A percentile compares a stretch with the other conserved stretches of the same genome.
phyloP scores from a whole-genome alignment of 441 rosid genomes.

The Flueggea neowawraea region DNA sequence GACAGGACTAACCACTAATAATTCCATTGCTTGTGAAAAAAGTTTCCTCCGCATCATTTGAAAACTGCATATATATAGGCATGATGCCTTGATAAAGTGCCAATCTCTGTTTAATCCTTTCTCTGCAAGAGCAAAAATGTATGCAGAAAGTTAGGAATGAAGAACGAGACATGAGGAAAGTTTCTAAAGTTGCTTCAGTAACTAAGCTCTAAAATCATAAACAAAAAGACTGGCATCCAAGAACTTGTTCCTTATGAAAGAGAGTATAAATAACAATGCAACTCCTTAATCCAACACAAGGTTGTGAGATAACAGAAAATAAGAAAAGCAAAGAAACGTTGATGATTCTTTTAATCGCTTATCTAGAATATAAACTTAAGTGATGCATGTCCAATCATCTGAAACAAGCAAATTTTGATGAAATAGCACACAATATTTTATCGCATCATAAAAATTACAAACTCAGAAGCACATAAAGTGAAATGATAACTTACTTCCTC shows the following conservation, averaged over 20 bases:
- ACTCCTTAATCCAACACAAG: too few relatives aligned
- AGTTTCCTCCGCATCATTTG: constrained; percentile 91
- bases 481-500: too few relatives aligned
- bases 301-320: too few relatives aligned
- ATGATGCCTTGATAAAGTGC: constrained; percentile 84
- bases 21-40: constrained; percentile 68
- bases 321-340: too few relatives aligned
- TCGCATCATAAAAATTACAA: background rate
- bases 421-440: too few relatives aligned
- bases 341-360: too few relatives aligned
- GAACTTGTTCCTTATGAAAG: too few relatives aligned
- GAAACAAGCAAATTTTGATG: too few relatives aligned
- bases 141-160: background rate
- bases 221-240: too few relatives aligned
- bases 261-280: too few relatives aligned
- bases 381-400: too few relatives aligned
- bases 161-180: background rate
- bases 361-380: too few relatives aligned
- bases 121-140: constrained; percentile 36
- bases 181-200: background rate
- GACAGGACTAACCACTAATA: constrained; percentile 48
- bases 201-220: background rate
- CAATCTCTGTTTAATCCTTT: constrained; percentile 84
- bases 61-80: constrained; percentile 84
- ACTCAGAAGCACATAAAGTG: constrained; percentile 8